Percentiles rank a stretch among this genome's conserved stretches.
Conservation (phyloP, 1,139 yeast genomes). For the Debaryomyces nepalensis region DNA sequence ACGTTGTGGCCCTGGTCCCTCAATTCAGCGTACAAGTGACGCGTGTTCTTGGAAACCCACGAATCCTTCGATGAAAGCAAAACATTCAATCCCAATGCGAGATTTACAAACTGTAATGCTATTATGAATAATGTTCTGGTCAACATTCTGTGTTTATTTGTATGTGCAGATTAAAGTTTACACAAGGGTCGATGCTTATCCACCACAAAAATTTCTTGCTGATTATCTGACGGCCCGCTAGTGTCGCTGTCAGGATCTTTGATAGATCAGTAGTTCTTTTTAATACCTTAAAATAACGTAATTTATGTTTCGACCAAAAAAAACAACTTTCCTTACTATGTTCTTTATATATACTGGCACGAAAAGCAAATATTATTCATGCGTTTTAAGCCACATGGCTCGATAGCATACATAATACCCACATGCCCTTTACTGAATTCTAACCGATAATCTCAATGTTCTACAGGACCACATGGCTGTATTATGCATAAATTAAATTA, state of each 20-base stretch:
- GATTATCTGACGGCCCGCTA: too few species aligned
- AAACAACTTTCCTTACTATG: too few species aligned
- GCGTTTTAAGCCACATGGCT: constrained; percentile 2
- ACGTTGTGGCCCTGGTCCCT: constrained; percentile 36
- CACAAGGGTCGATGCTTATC: not conserved
- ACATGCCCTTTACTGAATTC: not conserved
- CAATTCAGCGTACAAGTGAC: constrained; percentile 34
- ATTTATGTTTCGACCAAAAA: too few species aligned
- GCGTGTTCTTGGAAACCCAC: constrained; percentile 45
- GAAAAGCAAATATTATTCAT: not conserved
- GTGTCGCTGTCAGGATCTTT: too few species aligned
- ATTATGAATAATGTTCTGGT: constrained; percentile 4
- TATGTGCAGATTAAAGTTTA: not conserved
- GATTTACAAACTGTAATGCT: constrained; percentile 1
- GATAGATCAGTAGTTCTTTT: too few species aligned
- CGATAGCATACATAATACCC: not conserved
- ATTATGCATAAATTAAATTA: too few species aligned
- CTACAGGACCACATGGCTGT: constrained; percentile 2
- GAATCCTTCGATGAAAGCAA: constrained; percentile 41
- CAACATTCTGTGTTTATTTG: constrained; percentile 3
- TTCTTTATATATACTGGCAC: not conserved
- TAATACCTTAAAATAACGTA: too few species aligned
- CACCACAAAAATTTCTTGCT: not conserved
- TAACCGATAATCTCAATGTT: not conserved
- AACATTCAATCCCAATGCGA: constrained; percentile 30